Conservation (phyloP, 139 green algal genomes). For the Coelastrella sp. region DNA sequence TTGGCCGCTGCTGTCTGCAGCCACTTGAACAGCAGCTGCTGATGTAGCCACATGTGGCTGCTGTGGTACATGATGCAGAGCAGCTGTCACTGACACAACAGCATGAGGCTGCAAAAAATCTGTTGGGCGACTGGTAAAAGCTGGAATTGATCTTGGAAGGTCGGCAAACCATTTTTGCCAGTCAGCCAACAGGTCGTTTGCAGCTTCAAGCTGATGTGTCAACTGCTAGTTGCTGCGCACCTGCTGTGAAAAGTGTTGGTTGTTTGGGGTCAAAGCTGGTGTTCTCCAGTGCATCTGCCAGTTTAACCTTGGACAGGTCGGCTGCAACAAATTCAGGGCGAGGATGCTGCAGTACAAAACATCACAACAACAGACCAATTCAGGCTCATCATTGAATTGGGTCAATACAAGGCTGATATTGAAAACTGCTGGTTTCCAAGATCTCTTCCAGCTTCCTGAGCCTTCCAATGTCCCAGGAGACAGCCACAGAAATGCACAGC, state of each 20-base stretch:
- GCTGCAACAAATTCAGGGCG: conserved; percentile 71
- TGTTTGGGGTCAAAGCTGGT: conserved; percentile 34
- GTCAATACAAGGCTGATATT: background rate
- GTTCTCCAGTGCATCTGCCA: conserved; percentile 62
- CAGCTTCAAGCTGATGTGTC: background rate
- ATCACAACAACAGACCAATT: background rate
- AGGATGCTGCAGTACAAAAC: conserved; percentile 15
- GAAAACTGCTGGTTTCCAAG: background rate
- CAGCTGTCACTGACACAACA: too few species aligned
- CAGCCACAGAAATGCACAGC: background rate
- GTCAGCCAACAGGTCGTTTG: too few species aligned
- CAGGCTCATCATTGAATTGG: background rate
- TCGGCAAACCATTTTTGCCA: too few species aligned
- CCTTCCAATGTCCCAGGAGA: too few species aligned
- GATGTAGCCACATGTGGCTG: too few species aligned
- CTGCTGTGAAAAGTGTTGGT: conserved; percentile 64
- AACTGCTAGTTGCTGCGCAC: background rate
- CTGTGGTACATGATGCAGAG: too few species aligned
- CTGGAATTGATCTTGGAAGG: too few species aligned
- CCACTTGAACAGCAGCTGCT: too few species aligned
- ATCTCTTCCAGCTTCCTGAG: background rate
- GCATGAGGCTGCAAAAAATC: too few species aligned
- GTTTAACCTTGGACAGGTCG: conserved; percentile 62
- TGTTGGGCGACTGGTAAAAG: too few species aligned
- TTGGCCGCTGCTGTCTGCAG: too few species aligned